Conservation (phyloP, 257 asterid genomes). For the Perilla frutescens region DNA sequence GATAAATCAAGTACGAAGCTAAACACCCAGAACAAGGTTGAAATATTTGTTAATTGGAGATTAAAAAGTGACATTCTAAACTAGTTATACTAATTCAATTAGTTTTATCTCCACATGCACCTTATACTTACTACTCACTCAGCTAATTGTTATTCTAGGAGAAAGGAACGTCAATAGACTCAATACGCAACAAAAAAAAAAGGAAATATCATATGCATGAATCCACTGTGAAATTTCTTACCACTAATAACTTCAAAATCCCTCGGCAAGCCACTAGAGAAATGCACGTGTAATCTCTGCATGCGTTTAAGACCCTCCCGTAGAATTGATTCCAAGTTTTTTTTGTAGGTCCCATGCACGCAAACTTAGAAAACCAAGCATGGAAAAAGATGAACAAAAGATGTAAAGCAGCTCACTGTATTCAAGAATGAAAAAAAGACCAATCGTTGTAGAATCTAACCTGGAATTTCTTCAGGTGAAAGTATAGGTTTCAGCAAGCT, state of each 20-base stretch:
- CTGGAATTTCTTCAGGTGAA: conserved; percentile 76
- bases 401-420: conserved; percentile 1
- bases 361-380: conserved; percentile 60
- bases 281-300: conserved; percentile 91
- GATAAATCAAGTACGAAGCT: too few species aligned
- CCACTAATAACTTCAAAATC: conserved; percentile 91
- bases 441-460: conserved; percentile 42
- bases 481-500: conserved; percentile 79
- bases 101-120: too few species aligned
- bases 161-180: neutral
- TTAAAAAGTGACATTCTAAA: too few species aligned
- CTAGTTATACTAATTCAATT: too few species aligned
- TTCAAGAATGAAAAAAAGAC: conserved; percentile 20
- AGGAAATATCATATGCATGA: neutral
- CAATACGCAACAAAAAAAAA: neutral
- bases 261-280: conserved; percentile 90
- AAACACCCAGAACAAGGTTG: too few species aligned
- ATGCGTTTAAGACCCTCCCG: conserved; percentile 87
- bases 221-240: conserved; percentile 41
- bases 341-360: conserved; percentile 93
- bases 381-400: neutral
- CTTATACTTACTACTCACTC: too few species aligned
- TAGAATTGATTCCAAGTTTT: conserved; percentile 73
- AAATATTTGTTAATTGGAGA: too few species aligned
- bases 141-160: neutral